Percentiles rank a stretch among this genome's conserved stretches.
These are phyloP conservation scores for Aureobasidium uvarum DNA, from an alignment of 2,329 filamentous ascomycete genomes.

Conservation along the genomic window DNA sequence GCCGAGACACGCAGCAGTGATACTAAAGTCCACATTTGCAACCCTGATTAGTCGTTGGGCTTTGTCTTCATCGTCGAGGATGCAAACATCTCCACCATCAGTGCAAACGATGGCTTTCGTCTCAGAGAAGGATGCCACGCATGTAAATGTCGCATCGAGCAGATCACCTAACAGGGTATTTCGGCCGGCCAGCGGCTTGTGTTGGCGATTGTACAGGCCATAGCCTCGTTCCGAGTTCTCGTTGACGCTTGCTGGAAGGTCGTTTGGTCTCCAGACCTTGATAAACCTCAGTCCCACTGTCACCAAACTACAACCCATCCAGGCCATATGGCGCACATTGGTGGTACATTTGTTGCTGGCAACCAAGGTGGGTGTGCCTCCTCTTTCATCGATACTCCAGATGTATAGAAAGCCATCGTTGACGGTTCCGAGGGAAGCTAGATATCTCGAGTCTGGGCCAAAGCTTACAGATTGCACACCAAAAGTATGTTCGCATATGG, in stretches of 20 bases:
- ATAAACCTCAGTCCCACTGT: slow-evolving; percentile 89
- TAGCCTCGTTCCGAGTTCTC: slow-evolving; percentile 26
- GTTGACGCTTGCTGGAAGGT: slow-evolving; percentile 29
- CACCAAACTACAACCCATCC: slow-evolving; percentile 80
- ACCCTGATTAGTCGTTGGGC: slow-evolving; percentile 68
- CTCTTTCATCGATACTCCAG: slow-evolving; percentile 82
- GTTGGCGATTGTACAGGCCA: slow-evolving; percentile 38
- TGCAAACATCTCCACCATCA: slow-evolving; percentile 83
- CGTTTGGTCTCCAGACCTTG: slow-evolving; percentile 88
- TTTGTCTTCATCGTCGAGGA: slow-evolving; percentile 73
- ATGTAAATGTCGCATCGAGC: slow-evolving; percentile 80
- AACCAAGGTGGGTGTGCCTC: slow-evolving; percentile 72
- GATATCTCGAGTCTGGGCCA: slow-evolving; percentile 78
- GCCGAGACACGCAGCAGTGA: slow-evolving; percentile 65
- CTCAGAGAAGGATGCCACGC: slow-evolving; percentile 68
- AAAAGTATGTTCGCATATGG: slow-evolving; percentile 84
- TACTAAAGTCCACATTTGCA: slow-evolving; percentile 63
- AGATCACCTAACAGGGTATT: slow-evolving; percentile 83
- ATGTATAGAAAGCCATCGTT: slow-evolving; percentile 95
- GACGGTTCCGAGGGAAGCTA: slow-evolving; percentile 81
- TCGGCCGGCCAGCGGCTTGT: slow-evolving; percentile 69
- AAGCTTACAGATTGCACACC: slow-evolving; percentile 88
- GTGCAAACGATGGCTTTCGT: slow-evolving; percentile 78
- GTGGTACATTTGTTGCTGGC: slow-evolving; percentile 93
- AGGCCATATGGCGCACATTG: slow-evolving; percentile 79